Percentiles rank a stretch among this genome's conserved stretches.
These are phyloP conservation scores for Neurospora cerealis DNA, from an alignment of 495 filamentous ascomycete genomes.

Conservation along the genomic window DNA sequence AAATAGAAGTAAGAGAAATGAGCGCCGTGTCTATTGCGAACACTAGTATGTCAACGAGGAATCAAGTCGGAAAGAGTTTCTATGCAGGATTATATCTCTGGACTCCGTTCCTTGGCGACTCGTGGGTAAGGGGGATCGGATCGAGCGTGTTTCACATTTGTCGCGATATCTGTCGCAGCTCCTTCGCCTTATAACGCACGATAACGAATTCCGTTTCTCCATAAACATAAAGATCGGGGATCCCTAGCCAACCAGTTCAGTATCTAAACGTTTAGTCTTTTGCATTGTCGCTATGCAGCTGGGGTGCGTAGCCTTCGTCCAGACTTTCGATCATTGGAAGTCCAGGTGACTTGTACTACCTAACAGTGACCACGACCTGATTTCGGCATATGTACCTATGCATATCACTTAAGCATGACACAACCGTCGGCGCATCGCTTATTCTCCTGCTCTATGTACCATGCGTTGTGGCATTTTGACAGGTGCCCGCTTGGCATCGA, in stretches of 20 bases:
- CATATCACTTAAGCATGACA: not conserved
- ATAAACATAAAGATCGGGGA: not conserved
- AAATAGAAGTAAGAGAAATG: not conserved
- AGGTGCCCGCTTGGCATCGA: not conserved
- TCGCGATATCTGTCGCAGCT: not conserved
- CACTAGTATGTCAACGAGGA: not conserved
- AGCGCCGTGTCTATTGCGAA: not conserved
- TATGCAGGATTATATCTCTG: not conserved
- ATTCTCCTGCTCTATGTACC: not conserved
- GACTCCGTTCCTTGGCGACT: not conserved
- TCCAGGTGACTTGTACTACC: not conserved
- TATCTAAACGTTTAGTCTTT: not conserved
- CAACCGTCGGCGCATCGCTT: not conserved
- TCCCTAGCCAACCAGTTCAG: not conserved
- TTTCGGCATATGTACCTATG: not conserved
- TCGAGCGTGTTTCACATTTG: not conserved
- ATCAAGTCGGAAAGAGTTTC: no score
- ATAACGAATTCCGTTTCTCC: not conserved
- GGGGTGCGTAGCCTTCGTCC: not conserved
- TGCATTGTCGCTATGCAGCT: not conserved
- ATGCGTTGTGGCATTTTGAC: not conserved
- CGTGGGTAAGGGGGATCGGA: not conserved
- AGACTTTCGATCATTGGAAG: not conserved
- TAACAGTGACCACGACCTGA: not conserved
- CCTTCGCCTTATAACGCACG: not conserved